Evolutionary conservation across 192 early-diverging fungal genomes (phyloP).

Genomic region (Glomus cerebriforme): DNA sequence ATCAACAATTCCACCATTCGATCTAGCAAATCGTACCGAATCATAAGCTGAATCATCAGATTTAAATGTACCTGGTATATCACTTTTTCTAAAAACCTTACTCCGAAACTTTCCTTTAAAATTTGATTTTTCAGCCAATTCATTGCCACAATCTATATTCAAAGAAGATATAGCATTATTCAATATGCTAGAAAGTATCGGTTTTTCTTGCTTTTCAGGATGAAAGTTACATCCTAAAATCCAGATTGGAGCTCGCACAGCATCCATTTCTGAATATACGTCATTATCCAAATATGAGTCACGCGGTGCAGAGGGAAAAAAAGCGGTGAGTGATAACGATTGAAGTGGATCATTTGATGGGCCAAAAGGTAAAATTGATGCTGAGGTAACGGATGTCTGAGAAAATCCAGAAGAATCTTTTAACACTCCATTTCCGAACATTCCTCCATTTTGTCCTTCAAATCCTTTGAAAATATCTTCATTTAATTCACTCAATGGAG

Average conservation of each 20-base stretch:
- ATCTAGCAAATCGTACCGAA: not conserved
- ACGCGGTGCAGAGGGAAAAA: conserved; percentile 46
- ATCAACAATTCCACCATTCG: conserved; percentile 33
- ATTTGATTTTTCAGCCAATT: conserved; percentile 31
- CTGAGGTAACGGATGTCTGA: conserved; percentile 23
- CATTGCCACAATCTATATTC: conserved; percentile 43
- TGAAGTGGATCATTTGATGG: conserved; percentile 58
- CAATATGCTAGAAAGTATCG: conserved; percentile 46
- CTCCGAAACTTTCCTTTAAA: not conserved
- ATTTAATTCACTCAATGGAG: not conserved
- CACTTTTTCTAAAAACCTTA: not conserved
- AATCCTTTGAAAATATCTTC: not conserved
- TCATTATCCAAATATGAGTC: conserved; percentile 44
- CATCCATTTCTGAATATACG: conserved; percentile 53
- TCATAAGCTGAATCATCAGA: conserved; percentile 11
- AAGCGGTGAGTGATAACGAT: conserved; percentile 46
- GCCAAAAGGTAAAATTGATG: conserved; percentile 50
- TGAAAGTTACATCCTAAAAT: conserved; percentile 45
- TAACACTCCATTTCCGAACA: conserved; percentile 9
- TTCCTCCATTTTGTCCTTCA: not conserved
- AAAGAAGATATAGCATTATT: conserved; percentile 51
- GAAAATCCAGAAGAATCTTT: conserved; percentile 36
- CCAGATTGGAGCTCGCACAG: conserved; percentile 50
- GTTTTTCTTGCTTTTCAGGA: conserved; percentile 38
- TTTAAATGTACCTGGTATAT: conserved; percentile 28